Evolutionary conservation across 2,329 filamentous ascomycete species (phyloP).

Genomic region (Trematosphaeria pertusa): DNA sequence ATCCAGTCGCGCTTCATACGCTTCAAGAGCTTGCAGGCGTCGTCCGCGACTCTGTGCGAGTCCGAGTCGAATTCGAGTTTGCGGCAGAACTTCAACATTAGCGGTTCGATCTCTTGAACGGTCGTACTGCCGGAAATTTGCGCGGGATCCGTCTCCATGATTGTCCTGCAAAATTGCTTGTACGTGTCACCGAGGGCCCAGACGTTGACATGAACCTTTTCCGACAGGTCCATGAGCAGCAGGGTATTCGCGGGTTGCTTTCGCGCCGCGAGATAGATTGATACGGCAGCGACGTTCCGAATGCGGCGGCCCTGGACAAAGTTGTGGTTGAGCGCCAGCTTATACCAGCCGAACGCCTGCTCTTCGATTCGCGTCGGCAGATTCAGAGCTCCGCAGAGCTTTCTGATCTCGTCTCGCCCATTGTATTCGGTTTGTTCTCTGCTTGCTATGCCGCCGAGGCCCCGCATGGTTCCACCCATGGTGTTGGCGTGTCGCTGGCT

Average conservation of each 20-base stretch:
- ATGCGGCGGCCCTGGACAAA: slow-evolving; percentile 74
- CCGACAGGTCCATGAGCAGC: slow-evolving; percentile 95
- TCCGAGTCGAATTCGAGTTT: slow-evolving; percentile 89
- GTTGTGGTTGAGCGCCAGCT: slow-evolving; percentile 64
- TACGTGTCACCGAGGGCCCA: slow-evolving; percentile 91
- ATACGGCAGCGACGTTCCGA: slow-evolving; percentile 86
- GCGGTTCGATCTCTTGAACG: slow-evolving; percentile 79
- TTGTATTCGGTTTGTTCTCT: slow-evolving; percentile 69
- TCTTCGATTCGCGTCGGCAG: slow-evolving; percentile 45
- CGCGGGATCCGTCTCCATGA: slow-evolving; percentile 67
- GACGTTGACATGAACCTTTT: slow-evolving; percentile 83
- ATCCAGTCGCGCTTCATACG: slow-evolving; percentile 99
- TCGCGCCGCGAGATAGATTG: slow-evolving; percentile 87
- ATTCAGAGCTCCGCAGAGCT: slow-evolving; percentile 48
- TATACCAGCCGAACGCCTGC: slow-evolving; percentile 53
- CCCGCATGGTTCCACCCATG: slow-evolving; percentile 58
- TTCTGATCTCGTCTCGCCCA: slow-evolving; percentile 53
- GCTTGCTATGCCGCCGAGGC: slow-evolving; percentile 58
- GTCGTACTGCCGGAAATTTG: slow-evolving; percentile 52
- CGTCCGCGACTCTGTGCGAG: slow-evolving; percentile 83
- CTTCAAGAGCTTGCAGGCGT: slow-evolving; percentile 85
- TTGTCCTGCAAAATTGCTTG: slow-evolving; percentile 75
- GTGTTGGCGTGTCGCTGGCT: slow-evolving; percentile 80
- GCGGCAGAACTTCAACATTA: slow-evolving; percentile 89
- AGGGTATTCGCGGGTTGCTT: slow-evolving; percentile 79